Evolutionary conservation across 1,284 basidiomycete species (phyloP).

Genomic region (Rhodofomes roseus): DNA sequence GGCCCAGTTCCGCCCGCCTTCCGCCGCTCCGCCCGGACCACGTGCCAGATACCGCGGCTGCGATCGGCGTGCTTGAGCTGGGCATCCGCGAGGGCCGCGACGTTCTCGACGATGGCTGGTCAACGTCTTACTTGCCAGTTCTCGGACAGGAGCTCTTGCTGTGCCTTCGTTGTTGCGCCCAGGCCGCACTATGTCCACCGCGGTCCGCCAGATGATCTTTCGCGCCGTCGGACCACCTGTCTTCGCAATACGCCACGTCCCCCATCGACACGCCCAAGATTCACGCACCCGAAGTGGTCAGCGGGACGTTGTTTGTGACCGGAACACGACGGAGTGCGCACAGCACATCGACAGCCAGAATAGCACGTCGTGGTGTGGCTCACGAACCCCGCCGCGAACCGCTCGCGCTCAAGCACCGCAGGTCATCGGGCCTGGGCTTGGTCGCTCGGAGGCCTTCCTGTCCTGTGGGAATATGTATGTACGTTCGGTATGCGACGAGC

Average conservation of each 20-base stretch:
- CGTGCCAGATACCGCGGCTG: neutral
- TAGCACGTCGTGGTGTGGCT: neutral
- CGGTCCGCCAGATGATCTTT: neutral
- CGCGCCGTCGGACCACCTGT: neutral
- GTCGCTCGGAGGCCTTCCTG: neutral
- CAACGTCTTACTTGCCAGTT: too few species aligned
- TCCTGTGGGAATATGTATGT: neutral
- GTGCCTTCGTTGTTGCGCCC: neutral
- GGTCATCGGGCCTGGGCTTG: neutral
- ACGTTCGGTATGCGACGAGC: neutral
- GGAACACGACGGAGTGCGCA: too few species aligned
- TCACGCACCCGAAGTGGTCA: neutral
- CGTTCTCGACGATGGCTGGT: neutral
- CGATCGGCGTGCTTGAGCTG: neutral
- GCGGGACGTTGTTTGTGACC: neutral
- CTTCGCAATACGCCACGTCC: neutral
- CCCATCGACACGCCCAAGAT: neutral
- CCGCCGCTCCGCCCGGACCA: neutral
- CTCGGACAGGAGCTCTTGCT: too few species aligned
- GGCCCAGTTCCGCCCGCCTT: neutral
- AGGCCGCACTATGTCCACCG: neutral
- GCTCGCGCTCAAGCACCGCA: neutral
- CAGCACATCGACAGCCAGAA: neutral
- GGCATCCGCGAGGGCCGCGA: neutral
- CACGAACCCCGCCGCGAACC: neutral